Percentiles rank a stretch among this genome's conserved stretches.
Conservation (phyloP, 208 protist genomes). For the Entamoeba moshkovskii region DNA sequence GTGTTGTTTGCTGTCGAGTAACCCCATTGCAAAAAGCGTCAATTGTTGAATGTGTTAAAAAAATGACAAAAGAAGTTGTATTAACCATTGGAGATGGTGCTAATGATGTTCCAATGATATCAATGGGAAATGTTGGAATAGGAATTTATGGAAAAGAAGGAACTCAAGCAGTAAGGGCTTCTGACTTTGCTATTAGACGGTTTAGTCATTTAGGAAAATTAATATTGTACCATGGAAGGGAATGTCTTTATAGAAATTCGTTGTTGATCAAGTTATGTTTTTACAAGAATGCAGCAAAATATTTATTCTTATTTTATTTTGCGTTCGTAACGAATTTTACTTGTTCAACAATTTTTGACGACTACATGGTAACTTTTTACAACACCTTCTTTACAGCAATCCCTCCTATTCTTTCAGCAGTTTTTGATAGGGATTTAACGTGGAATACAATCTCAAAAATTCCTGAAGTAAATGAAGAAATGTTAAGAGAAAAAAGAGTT, state of each 20-base stretch:
- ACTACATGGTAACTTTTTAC: not conserved
- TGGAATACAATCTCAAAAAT: not conserved
- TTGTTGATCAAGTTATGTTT: not conserved
- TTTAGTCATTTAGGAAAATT: not conserved
- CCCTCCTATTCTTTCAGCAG: not conserved
- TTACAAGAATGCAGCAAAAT: not conserved
- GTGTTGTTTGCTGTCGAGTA: conserved; percentile 7
- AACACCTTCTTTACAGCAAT: not conserved
- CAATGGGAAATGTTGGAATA: not conserved
- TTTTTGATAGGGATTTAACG: not conserved
- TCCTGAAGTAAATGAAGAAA: not conserved
- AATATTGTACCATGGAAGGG: not conserved
- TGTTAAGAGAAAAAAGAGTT: not conserved
- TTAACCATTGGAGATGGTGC: not conserved
- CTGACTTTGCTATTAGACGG: not conserved
- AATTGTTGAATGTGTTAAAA: not conserved
- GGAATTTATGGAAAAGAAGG: conserved; percentile 2
- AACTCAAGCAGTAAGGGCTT: not conserved
- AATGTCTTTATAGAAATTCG: not conserved
- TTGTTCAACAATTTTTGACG: not conserved
- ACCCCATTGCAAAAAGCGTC: not conserved
- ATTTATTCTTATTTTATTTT: not conserved
- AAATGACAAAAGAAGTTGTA: not conserved
- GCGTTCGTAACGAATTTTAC: not conserved
- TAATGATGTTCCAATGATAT: not conserved